Evolutionary conservation across 2,329 filamentous ascomycete genomes (phyloP), one percentile per base, ranked within the genome.

Genomic region (Dendrostoma leiphaemia): DNA sequence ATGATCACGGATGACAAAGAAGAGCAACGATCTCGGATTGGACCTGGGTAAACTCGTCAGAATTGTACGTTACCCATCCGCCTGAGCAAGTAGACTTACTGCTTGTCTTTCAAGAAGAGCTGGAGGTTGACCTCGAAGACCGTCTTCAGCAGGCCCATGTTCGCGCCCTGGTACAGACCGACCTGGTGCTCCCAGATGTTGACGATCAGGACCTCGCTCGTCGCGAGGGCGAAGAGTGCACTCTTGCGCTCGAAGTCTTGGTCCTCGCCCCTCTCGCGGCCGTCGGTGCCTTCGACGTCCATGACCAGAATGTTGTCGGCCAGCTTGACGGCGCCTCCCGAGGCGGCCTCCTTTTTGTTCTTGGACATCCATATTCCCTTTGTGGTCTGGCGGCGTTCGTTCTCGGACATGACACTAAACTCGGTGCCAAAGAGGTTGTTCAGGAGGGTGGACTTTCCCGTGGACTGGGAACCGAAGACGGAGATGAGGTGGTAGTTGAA

Each of bases 141-240:
- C 0, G 95, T 99, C 81, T 99, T 99, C 65, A 99, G 78, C 65
- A 99, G 74, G 8, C 94, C 94, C 94, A 99, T 99, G 71, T 99
- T 99, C 64, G 94, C 94, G 54, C 94, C 94, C 74, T 99, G 93
- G 69, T 99, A 99, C 70, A 99, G 73, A 45, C 94, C 94, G 59
- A 99, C 94, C 73, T 99, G 94, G 71, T 97, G 93, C 74, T 99
- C 94, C 94, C 94, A 99, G 62, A 99, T 96, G 69, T 99, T 99
- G 72, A 99, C 89, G 67, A 99, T 95, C 63, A 99, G 80, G 49
- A 99, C 93, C 76, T 99, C 94, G 70, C 93, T 97, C 17, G 94
- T 99, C 47, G 94, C 94, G 65, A 99, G 82, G 48, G 94, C 94
- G 74, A 99, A 99, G 19, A 99, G 82, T 23, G 94, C 94, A 71